Evolutionary conservation across 2,329 filamentous ascomycete genomes (phyloP), one percentile per base, ranked within the genome.

Genomic region (Geosmithia flava): DNA sequence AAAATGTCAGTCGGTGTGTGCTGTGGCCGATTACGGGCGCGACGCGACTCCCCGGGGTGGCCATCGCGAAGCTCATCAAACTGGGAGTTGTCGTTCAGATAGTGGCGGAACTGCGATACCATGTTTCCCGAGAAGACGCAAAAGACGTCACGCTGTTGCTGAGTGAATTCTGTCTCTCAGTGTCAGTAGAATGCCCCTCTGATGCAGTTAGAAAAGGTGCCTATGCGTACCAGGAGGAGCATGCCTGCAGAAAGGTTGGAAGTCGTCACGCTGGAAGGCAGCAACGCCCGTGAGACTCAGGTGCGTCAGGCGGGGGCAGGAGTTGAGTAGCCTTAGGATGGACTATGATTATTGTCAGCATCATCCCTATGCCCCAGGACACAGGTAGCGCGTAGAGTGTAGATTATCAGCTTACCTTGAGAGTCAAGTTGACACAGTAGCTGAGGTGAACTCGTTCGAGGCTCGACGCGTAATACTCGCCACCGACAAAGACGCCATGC

Each of bases 41-140:
- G 37, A 7, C 46, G 20, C 7, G 44, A 45, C 7, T 15, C 7
- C 10, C 44, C 44, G 17, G 55, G 44, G 49, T 59, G 50, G 20
- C 53, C 58, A 7, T 70, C 64, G 29, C 69, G 67, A 7, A 70
- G 55, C 3, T 68, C 65, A 41, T 70, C 67, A 48, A 76, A 79
- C 33, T 68, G 64, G 0, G 65, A 61, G 11, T 69, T 66, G 0
- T 63, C 69, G 54, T 89, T 94, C 40, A 98, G 74, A 59, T 89
- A 86, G 27, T 83, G 76, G 42, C 91, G 83, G 23, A 98, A 78
- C 41, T 79, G 78, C 42, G 72, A 71, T 2, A 98, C 91, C 48
- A 90, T 90, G 23, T 79, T 76, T 6, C 93, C 91, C 2, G 90
- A 96, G 64, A 98, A 98, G 48, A 98, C 93, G 60, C 93, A 98